Evolutionary conservation across 306 rosid genomes (phyloP).

Genomic region (Dicorynia guianensis): DNA sequence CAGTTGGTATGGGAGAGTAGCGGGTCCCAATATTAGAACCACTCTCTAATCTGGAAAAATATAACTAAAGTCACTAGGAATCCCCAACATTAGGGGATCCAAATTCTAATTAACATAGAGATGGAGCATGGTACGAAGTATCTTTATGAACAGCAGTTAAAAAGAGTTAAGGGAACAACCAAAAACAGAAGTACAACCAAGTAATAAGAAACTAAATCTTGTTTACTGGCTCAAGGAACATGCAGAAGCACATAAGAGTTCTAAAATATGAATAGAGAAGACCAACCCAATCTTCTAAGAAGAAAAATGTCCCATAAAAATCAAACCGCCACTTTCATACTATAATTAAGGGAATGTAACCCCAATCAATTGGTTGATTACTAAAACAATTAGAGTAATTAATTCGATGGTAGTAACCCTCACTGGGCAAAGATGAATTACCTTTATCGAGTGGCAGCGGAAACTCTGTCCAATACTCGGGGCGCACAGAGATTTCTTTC

Average conservation of each 20-base stretch:
- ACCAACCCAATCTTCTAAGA: neutral
- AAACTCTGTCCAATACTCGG: slow-evolving; percentile 87
- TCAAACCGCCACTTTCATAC: neutral
- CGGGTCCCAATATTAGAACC: no score
- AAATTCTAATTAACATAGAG: no score
- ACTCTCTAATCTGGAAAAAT: no score
- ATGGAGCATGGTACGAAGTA: neutral
- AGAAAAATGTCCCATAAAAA: neutral
- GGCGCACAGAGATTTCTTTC: slow-evolving; percentile 60
- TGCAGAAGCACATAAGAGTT: neutral
- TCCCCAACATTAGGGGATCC: no score
- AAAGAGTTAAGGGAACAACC: slow-evolving; percentile 1
- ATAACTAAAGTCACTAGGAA: no score
- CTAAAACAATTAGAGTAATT: neutral
- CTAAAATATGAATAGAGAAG: neutral
- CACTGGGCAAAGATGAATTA: slow-evolving; percentile 27
- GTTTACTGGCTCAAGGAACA: neutral
- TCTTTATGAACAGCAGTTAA: neutral
- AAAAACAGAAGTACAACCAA: neutral
- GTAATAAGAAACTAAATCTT: neutral
- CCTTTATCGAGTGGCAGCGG: slow-evolving; percentile 75
- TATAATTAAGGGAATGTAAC: no score
- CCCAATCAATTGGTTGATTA: neutral
- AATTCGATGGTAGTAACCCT: neutral
- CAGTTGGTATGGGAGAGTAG: no score